Evolutionary conservation across 345 rosid genomes (phyloP).

Genomic region (Turritis glabra): DNA sequence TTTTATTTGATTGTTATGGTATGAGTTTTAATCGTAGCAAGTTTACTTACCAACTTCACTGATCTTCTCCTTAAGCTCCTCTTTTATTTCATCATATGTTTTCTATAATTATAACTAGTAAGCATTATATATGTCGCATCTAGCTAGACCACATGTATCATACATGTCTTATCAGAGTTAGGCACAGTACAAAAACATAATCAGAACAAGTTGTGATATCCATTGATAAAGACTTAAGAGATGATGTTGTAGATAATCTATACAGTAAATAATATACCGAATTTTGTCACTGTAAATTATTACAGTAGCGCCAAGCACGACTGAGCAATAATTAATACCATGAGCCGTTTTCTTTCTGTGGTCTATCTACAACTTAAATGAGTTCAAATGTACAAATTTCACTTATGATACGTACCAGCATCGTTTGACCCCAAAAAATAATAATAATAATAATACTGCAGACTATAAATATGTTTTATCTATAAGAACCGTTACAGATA

Average conservation of each 20-base stretch:
- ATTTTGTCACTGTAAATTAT: background rate
- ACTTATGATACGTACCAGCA: background rate
- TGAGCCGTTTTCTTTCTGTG: slow-evolving; percentile 20
- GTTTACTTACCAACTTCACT: background rate
- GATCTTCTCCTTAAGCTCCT: background rate
- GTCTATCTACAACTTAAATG: background rate
- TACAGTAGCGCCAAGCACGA: background rate
- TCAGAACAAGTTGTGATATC: background rate
- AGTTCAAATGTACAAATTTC: background rate
- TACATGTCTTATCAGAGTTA: slow-evolving; percentile 1
- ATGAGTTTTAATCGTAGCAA: background rate
- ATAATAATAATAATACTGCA: no score
- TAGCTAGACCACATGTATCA: background rate
- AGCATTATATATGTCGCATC: background rate
- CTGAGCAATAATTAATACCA: slow-evolving; percentile 1
- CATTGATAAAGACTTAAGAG: background rate
- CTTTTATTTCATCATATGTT: background rate
- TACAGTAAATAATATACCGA: background rate
- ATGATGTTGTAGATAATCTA: background rate
- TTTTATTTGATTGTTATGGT: background rate
- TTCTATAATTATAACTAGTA: background rate
- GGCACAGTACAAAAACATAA: background rate
- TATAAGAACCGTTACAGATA: no score
- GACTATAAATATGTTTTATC: no score
- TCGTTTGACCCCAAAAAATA: no score